phyloP scores from a whole-genome alignment of 1,284 basidiomycete species.

The Fereydounia khargensis region DNA sequence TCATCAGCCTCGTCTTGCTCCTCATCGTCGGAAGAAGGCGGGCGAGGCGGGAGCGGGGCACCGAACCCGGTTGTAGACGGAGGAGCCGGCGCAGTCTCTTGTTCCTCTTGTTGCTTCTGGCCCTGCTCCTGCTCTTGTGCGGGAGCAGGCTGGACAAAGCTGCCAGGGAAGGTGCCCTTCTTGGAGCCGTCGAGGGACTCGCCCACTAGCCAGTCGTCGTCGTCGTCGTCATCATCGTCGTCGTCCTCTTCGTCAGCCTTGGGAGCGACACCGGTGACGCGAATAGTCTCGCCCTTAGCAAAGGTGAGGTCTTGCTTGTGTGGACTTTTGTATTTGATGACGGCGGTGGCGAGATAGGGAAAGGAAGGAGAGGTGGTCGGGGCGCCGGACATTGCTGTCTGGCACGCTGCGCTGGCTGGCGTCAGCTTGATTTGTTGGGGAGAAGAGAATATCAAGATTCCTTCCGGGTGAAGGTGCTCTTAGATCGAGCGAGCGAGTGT shows the following conservation, averaged over 20 bases:
- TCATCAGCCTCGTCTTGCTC: neutral
- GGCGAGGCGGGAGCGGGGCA: slow-evolving; percentile 25
- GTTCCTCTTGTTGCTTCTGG: slow-evolving; percentile 25
- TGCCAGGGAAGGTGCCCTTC: slow-evolving; percentile 55
- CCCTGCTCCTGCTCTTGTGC: too few relatives aligned
- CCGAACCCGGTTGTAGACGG: slow-evolving; percentile 17
- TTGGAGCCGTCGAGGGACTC: slow-evolving; percentile 40
- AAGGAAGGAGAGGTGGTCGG: too few relatives aligned
- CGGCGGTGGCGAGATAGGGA: slow-evolving; percentile 40
- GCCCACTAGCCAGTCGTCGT: slow-evolving; percentile 58
- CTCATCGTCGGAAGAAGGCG: slow-evolving; percentile 13
- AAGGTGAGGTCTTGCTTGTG: slow-evolving; percentile 52
- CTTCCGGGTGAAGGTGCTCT: too few relatives aligned
- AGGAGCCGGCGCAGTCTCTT: slow-evolving; percentile 39
- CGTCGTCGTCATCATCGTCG: slow-evolving; percentile 54
- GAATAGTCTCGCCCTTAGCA: slow-evolving; percentile 49
- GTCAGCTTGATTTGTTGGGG: too few relatives aligned
- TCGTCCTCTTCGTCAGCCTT: slow-evolving; percentile 29
- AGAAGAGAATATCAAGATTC: too few relatives aligned
- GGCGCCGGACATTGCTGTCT: too few relatives aligned
- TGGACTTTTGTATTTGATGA: slow-evolving; percentile 49
- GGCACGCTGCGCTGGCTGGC: too few relatives aligned
- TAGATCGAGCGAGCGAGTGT: too few relatives aligned
- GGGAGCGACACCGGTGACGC: slow-evolving; percentile 46
- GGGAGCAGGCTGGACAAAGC: slow-evolving; percentile 44